Percentiles rank a stretch among this genome's conserved stretches.
These are phyloP conservation scores for Aspergillus sp. DNA, from an alignment of 2,329 filamentous ascomycete genomes.

Conservation along the genomic window DNA sequence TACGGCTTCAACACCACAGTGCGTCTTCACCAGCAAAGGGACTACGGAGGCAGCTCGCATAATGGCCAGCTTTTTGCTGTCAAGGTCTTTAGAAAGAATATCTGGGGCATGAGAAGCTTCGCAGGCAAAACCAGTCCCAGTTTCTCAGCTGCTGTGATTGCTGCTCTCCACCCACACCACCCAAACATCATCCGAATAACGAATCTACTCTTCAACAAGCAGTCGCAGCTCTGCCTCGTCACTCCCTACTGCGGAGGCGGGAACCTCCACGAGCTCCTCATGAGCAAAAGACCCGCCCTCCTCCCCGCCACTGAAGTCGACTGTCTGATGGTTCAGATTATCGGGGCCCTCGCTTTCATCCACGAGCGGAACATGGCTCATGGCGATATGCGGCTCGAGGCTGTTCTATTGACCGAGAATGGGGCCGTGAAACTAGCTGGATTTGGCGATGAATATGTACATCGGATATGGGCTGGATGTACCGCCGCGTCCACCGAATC, in stretches of 20 bases:
- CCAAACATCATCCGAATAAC: constrained; percentile 35
- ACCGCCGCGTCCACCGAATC: not conserved
- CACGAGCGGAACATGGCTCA: constrained; percentile 86
- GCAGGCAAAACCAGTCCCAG: constrained; percentile 8
- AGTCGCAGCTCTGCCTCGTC: constrained; percentile 34
- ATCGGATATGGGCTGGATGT: constrained; percentile 15
- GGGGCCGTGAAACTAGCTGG: constrained; percentile 91
- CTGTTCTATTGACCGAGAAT: constrained; percentile 79
- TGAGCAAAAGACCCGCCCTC: constrained; percentile 69
- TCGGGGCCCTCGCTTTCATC: constrained; percentile 59
- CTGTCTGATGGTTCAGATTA: constrained; percentile 77
- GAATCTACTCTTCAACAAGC: constrained; percentile 34
- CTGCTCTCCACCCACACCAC: constrained; percentile 21
- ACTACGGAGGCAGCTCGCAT: not conserved
- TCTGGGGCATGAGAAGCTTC: not conserved
- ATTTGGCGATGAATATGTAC: constrained; percentile 65
- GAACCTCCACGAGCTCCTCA: constrained; percentile 79
- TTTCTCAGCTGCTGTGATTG: constrained; percentile 25
- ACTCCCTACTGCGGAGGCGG: constrained; percentile 70
- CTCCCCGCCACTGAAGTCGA: constrained; percentile 84
- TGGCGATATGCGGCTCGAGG: constrained; percentile 91
- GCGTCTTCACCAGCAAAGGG: constrained; percentile 17
- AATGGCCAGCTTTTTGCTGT: constrained; percentile 28
- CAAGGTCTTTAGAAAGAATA: constrained; percentile 33
- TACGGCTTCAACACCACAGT: constrained; percentile 34